A percentile compares a stretch with the other conserved stretches of the same genome.
Conservation (phyloP, 768 basidiomycete genomes). For the Podaxis rugospora region DNA sequence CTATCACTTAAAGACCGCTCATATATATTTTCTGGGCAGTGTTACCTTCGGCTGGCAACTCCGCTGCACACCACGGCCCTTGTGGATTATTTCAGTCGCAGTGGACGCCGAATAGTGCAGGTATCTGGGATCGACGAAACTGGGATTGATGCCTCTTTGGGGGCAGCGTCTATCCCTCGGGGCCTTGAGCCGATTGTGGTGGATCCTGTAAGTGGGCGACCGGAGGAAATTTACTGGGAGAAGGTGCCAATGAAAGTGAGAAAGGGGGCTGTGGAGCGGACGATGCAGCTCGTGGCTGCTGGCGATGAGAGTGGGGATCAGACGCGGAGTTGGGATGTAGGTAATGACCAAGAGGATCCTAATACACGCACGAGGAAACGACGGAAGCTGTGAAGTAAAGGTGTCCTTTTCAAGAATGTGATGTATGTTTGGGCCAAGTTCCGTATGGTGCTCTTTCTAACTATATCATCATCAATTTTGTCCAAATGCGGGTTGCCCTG, state of each 20-base stretch:
- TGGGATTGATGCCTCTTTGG: conserved; percentile 26
- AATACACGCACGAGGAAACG: not conserved
- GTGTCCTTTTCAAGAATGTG: no score
- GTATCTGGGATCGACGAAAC: conserved; percentile 49
- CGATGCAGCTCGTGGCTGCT: conserved; percentile 16
- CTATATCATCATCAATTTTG: no score
- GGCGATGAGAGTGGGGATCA: not conserved
- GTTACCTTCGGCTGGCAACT: conserved; percentile 64
- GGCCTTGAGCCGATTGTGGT: conserved; percentile 30
- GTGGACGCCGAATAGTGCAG: conserved; percentile 34
- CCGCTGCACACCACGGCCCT: conserved; percentile 42
- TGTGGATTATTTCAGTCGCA: conserved; percentile 35
- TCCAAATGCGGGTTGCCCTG: no score
- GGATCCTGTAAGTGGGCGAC: conserved; percentile 58
- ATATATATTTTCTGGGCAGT: conserved; percentile 37
- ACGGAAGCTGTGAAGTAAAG: not conserved
- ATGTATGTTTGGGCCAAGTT: no score
- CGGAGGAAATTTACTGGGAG: conserved; percentile 75
- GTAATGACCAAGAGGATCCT: not conserved
- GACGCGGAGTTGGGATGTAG: not conserved
- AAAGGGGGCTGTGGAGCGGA: conserved; percentile 53
- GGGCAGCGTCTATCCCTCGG: not conserved
- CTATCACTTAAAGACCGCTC: not conserved
- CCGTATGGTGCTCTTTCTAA: no score
- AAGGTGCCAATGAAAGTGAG: conserved; percentile 74